Evolutionary conservation across 1,284 basidiomycete species (phyloP).

Genomic region (Cryptococcus wingfieldii): DNA sequence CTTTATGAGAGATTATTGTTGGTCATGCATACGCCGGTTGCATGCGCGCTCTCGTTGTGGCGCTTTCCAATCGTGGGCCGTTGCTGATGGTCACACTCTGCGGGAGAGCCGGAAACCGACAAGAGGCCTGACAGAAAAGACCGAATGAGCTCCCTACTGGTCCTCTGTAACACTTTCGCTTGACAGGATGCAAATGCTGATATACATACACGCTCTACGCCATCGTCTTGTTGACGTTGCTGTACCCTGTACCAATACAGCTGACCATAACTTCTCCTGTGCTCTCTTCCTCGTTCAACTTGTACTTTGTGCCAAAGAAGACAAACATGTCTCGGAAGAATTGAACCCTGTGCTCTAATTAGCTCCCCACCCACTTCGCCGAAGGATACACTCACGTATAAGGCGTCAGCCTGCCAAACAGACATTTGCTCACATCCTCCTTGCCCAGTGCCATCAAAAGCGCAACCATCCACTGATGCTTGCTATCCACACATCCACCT

Average conservation of each 20-base stretch:
- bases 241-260: slow-evolving; percentile 52
- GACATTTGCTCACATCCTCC: slow-evolving; percentile 87
- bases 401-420: slow-evolving; percentile 74
- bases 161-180: neutral
- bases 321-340: slow-evolving; percentile 77
- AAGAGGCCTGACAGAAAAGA: no score
- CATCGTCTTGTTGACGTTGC: slow-evolving; percentile 52
- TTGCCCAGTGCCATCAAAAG: slow-evolving; percentile 91
- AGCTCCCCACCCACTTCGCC: neutral
- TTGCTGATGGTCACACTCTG: no score
- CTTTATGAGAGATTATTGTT: no score
- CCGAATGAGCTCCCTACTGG: no score
- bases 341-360: slow-evolving; percentile 63
- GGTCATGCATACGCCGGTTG: no score
- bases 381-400: slow-evolving; percentile 63
- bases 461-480: slow-evolving; percentile 83
- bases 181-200: neutral
- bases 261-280: slow-evolving; percentile 45
- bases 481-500: slow-evolving; percentile 86
- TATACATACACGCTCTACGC: slow-evolving; percentile 22
- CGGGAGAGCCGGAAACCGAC: no score
- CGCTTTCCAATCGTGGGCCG: no score
- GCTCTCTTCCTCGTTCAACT: slow-evolving; percentile 43
- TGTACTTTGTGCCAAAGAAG: slow-evolving; percentile 68
- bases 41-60: no score